Evolutionary conservation across 75 land plant genomes (phyloP).

Genomic region (Azolla pinnata): DNA sequence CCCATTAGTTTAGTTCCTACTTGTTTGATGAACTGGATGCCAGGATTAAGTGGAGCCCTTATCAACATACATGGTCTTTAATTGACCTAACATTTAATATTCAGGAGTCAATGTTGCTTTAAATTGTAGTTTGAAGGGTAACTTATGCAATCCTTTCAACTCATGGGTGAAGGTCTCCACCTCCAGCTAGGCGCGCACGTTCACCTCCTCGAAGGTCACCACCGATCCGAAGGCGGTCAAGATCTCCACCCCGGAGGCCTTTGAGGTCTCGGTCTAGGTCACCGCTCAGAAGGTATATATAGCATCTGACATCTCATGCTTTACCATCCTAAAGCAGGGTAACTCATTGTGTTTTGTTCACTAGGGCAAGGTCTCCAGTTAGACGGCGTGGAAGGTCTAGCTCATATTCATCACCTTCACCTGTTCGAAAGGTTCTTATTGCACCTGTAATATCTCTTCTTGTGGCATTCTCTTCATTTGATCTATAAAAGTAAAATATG

Average conservation of each 20-base stretch:
- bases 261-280: slow-evolving; percentile 71
- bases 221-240: slow-evolving; percentile 43
- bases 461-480: background rate
- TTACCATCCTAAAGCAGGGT: too few relatives aligned
- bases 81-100: too few relatives aligned
- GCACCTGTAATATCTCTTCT: background rate
- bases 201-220: slow-evolving; percentile 87
- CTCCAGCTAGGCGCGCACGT: slow-evolving; percentile 64
- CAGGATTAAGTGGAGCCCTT: too few relatives aligned
- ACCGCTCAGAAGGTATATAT: slow-evolving; percentile 60
- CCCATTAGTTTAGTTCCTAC: too few relatives aligned
- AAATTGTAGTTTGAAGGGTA: too few relatives aligned
- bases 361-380: slow-evolving; percentile 57
- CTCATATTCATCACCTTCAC: slow-evolving; percentile 78
- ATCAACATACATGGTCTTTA: too few relatives aligned
- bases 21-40: too few relatives aligned
- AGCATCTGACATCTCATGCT: background rate
- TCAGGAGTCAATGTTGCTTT: too few relatives aligned
- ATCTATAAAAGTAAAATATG: background rate
- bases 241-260: slow-evolving; percentile 76
- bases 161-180: slow-evolving; percentile 20
- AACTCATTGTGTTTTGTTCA: slow-evolving; percentile 2
- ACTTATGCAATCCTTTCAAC: too few relatives aligned
- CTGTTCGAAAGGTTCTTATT: slow-evolving; percentile 48
- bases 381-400: slow-evolving; percentile 67